Evolutionary conservation across 257 asterid species (phyloP).

Genomic region (Solanum arcanum): DNA sequence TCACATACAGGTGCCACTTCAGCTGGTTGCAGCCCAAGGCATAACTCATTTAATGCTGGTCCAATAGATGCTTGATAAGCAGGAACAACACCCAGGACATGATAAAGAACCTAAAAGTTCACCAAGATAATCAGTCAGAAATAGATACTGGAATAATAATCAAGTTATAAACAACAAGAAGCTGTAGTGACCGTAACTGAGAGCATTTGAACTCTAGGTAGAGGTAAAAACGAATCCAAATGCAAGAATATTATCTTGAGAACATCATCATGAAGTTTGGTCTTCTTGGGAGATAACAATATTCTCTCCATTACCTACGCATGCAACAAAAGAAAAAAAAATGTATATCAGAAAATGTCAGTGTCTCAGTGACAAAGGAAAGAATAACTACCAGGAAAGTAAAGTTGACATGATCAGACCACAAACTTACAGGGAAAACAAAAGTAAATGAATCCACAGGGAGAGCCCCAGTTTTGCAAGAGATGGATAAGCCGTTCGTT

Average conservation of each 20-base stretch:
- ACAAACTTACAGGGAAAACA: conserved; percentile 71
- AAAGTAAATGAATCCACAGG: conserved; percentile 93
- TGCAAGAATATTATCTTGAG: conserved; percentile 86
- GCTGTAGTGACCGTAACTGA: conserved; percentile 44
- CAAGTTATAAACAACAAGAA: not conserved
- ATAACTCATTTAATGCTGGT: conserved; percentile 88
- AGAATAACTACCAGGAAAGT: not conserved
- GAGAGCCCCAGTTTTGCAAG: conserved; percentile 92
- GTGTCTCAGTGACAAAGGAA: not conserved
- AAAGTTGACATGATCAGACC: not conserved
- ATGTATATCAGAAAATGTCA: not conserved
- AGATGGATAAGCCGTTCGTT: conserved; percentile 61
- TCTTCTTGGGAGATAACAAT: conserved; percentile 74
- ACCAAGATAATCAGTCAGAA: not conserved
- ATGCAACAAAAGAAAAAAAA: not conserved
- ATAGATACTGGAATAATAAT: not conserved
- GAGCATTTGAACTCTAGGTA: conserved; percentile 89
- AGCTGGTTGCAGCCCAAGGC: conserved; percentile 85
- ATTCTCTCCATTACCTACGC: conserved; percentile 78
- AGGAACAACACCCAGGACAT: conserved; percentile 91
- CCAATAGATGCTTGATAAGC: conserved; percentile 71
- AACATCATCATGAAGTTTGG: conserved; percentile 81
- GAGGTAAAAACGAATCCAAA: conserved; percentile 86
- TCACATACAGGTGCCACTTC: conserved; percentile 89
- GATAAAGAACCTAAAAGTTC: conserved; percentile 69